phyloP scores from a whole-genome alignment of 345 rosid species.

The Gossypium turneri region DNA sequence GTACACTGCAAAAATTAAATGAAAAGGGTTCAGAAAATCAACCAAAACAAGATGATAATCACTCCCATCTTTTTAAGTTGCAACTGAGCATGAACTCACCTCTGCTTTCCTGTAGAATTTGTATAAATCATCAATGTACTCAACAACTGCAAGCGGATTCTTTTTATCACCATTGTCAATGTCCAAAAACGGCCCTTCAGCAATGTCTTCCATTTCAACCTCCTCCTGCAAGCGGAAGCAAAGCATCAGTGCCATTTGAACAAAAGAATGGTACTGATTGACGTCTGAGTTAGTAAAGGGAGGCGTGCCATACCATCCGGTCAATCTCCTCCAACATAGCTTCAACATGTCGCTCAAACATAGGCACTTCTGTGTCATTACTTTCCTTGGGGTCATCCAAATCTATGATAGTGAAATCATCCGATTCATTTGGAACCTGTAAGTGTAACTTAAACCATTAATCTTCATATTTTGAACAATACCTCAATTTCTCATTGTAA shows the following conservation, averaged over 20 bases:
- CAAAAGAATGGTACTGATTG: background rate
- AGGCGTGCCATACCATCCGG: conserved; percentile 50
- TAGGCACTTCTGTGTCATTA: conserved; percentile 57
- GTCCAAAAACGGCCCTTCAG: conserved; percentile 51
- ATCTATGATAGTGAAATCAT: conserved; percentile 24
- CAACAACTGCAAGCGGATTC: conserved; percentile 74
- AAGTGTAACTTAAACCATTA: background rate
- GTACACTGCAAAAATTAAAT: conserved; percentile 41
- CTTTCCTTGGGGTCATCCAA: conserved; percentile 36
- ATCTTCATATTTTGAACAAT: background rate
- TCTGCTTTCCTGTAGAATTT: conserved; percentile 67
- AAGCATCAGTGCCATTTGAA: background rate
- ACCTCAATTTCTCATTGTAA: background rate
- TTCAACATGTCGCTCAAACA: conserved; percentile 79
- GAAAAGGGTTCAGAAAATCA: conserved; percentile 8
- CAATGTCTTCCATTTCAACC: conserved; percentile 79
- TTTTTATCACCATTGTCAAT: conserved; percentile 67
- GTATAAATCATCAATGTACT: conserved; percentile 71
- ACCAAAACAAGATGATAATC: background rate
- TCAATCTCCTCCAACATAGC: conserved; percentile 87
- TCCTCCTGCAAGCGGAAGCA: conserved; percentile 50
- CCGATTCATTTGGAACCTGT: conserved; percentile 36
- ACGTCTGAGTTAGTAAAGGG: background rate
- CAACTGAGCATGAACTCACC: conserved; percentile 36
- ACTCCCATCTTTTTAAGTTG: background rate